A percentile compares a stretch with the other conserved stretches of the same genome.
Conservation (phyloP, 768 basidiomycete genomes). For the Suillus brevipes region DNA sequence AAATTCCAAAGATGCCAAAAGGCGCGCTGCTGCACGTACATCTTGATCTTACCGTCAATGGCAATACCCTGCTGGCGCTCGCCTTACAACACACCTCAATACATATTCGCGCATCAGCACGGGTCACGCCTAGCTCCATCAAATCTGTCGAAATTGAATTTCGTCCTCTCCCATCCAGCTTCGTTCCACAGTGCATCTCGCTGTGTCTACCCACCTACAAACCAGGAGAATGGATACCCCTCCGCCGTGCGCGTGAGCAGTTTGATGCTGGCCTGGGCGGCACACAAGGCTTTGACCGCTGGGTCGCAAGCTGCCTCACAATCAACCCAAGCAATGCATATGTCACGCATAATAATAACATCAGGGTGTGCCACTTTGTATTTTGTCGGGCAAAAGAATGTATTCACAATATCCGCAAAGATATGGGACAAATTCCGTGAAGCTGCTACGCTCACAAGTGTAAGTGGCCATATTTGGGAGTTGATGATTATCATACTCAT, state of each 20-base stretch:
- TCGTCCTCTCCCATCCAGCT: constrained; percentile 41
- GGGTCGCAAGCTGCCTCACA: constrained; percentile 58
- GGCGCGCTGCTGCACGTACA: constrained; percentile 75
- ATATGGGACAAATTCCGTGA: constrained; percentile 75
- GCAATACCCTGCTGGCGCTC: constrained; percentile 47
- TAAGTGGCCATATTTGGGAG: constrained; percentile 26
- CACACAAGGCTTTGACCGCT: constrained; percentile 64
- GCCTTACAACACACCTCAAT: constrained; percentile 59
- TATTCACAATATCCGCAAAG: constrained; percentile 33
- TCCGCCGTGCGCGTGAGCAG: constrained; percentile 50
- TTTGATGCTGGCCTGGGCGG: constrained; percentile 59
- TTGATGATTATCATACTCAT: background rate
- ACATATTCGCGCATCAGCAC: constrained; percentile 52
- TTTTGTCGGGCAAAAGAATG: background rate
- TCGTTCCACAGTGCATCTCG: constrained; percentile 25
- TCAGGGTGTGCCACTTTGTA: constrained; percentile 45
- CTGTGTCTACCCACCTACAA: constrained; percentile 41
- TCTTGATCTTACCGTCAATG: constrained; percentile 71
- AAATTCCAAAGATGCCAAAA: constrained; percentile 66
- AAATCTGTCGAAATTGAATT: constrained; percentile 52
- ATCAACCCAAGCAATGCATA: constrained; percentile 76
- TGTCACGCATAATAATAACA: constrained; percentile 66
- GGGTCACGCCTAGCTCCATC: constrained; percentile 44
- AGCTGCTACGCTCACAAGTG: constrained; percentile 50
- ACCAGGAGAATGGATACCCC: constrained; percentile 52